Conservation (phyloP, 2,329 filamentous ascomycete species). For the Microdochium nivale region DNA sequence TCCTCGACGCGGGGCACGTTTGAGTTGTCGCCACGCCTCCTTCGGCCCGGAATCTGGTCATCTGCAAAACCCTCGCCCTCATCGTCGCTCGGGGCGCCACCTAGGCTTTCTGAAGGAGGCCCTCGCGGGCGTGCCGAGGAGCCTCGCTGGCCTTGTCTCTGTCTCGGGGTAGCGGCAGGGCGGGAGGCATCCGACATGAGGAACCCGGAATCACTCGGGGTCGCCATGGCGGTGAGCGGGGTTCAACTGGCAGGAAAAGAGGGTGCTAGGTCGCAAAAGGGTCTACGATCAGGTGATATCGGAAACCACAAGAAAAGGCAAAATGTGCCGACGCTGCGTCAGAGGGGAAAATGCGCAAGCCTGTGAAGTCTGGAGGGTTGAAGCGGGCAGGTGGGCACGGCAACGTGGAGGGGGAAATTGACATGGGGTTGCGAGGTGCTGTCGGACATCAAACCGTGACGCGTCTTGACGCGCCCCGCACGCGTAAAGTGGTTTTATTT, state of each 20-base stretch:
- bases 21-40: conserved; percentile 35
- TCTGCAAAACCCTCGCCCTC: conserved; percentile 55
- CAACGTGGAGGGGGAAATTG: not conserved
- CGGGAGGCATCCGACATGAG: conserved; percentile 48
- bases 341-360: not conserved
- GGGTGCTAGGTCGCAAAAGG: not conserved
- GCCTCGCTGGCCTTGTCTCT: conserved; percentile 33
- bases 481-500: not conserved
- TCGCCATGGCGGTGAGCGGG: conserved; percentile 30
- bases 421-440: not conserved
- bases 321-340: not conserved
- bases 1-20: conserved; percentile 67
- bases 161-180: conserved; percentile 31
- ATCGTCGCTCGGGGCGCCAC: conserved; percentile 50
- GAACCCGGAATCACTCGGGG: conserved; percentile 47
- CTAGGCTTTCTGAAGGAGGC: conserved; percentile 53
- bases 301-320: not conserved
- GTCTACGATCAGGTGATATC: not conserved
- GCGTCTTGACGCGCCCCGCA: not conserved
- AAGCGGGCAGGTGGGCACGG: conserved; percentile 1
- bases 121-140: conserved; percentile 47
- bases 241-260: too few species aligned
- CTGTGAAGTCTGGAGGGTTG: not conserved
- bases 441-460: too few species aligned
- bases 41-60: conserved; percentile 48